Percentiles rank a stretch among this genome's conserved stretches.
These are phyloP conservation scores for Cymodocea nodosa DNA, from an alignment of 116 monocot species.

Conservation along the genomic window DNA sequence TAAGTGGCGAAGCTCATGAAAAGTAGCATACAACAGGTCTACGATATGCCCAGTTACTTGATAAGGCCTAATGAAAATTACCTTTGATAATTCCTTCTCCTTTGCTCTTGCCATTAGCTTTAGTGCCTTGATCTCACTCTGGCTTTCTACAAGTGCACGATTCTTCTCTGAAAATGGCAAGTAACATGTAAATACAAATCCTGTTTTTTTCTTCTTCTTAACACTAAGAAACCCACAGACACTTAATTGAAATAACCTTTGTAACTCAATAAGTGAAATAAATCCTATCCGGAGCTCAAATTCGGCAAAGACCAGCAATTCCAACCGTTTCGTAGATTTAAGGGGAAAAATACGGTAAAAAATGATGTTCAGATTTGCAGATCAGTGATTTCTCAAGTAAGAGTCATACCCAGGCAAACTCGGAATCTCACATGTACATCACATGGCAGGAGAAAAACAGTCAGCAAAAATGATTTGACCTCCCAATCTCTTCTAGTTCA, in stretches of 20 bases:
- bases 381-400: no score
- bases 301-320: no score
- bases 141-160: slow-evolving; percentile 47
- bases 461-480: no score
- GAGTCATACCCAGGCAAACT: no score
- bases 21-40: background rate
- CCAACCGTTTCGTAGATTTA: no score
- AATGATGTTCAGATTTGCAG: no score
- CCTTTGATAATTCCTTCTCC: slow-evolving; percentile 72
- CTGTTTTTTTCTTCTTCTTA: background rate
- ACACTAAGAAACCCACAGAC: background rate
- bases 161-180: slow-evolving; percentile 41
- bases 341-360: no score
- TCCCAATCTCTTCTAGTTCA: no score
- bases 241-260: no score
- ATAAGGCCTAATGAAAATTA: slow-evolving; percentile 10
- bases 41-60: background rate
- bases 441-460: no score
- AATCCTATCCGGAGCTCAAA: background rate
- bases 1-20: background rate
- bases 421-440: no score
- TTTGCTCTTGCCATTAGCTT: slow-evolving; percentile 57
- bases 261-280: background rate
- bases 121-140: slow-evolving; percentile 57
- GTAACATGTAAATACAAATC: background rate